Base-by-base conservation (phyloP, 2,329 filamentous ascomycete genomes). In the Diaporthe australafricana region DNA sequence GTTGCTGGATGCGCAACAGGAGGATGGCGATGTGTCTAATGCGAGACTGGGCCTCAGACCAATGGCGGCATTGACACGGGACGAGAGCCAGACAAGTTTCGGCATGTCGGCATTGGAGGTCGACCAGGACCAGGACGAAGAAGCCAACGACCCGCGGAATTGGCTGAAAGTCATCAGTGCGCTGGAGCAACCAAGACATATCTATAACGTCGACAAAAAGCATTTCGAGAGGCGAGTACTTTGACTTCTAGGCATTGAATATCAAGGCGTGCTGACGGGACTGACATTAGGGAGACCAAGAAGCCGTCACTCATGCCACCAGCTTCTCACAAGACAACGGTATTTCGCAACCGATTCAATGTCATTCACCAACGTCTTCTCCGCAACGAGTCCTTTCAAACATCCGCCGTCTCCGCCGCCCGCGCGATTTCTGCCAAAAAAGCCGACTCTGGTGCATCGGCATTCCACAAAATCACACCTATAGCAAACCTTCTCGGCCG, bases 351-450 rank as follows among this genome's bases (percentile, higher is more conserved):
- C 80, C 90, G 95, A 74, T 98, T 97, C 81, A 93, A 98, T 77
- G 89, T 98, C 69, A 92, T 98, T 65, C 93, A 98, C 80, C 96
- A 98, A 81, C 92, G 96, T 22, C 89, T 98, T 22, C 88, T 98
- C 50, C 92, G 96, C 62, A 98, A 98, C 79, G 95, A 98, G 81
- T 92, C 94, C 25, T 99, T 99, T 77, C 95, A 98, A 80, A 91
- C 91, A 25, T 94, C 95, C 1, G 87, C 92, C 25, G 91, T 97
- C 70, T 89, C 92, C 9, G 87, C 88, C 2, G 87, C 88, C 17
- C 87, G 87, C 65, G 82, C 83, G n/a, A 84, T 86, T 27, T 85
- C 87, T 1, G 82, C 91, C 2, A 87, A 87, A 74, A 87, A 88
- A 50, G 90, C 90, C 9, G 86, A 88, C 5, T 91, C 92, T 71